Evolutionary conservation across 2,329 filamentous ascomycete genomes (phyloP).

Genomic region (Xylariaceae sp.): DNA sequence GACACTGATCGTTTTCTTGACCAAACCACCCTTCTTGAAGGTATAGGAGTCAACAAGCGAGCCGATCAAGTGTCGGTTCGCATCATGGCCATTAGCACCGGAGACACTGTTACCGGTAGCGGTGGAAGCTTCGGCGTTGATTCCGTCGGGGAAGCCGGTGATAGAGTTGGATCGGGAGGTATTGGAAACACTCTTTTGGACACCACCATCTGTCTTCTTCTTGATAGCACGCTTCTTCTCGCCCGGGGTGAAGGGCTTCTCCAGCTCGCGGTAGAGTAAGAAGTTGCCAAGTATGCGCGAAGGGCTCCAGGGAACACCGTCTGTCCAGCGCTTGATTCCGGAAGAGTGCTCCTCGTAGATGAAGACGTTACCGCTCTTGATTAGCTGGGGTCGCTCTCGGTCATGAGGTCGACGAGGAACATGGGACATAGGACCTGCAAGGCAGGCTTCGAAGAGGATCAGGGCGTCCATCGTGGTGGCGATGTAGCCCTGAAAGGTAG

Average conservation of each 20-base stretch:
- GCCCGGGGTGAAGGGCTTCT: conserved; percentile 72
- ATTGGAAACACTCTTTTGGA: conserved; percentile 32
- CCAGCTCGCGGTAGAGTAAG: conserved; percentile 78
- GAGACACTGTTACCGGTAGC: neutral
- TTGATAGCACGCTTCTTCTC: conserved; percentile 84
- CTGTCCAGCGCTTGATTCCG: conserved; percentile 91
- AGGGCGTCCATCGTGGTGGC: conserved; percentile 71
- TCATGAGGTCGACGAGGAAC: conserved; percentile 84
- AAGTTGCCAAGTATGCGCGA: conserved; percentile 83
- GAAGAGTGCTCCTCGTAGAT: conserved; percentile 90
- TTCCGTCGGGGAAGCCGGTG: conserved; percentile 2
- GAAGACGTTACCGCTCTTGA: conserved; percentile 81
- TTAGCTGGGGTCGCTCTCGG: conserved; percentile 70
- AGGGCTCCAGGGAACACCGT: conserved; percentile 86
- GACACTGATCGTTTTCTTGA: conserved; percentile 92
- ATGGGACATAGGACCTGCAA: conserved; percentile 66
- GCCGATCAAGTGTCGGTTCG: conserved; percentile 56
- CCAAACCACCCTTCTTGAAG: conserved; percentile 76
- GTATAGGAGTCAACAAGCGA: conserved; percentile 86
- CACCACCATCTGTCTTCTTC: conserved; percentile 43
- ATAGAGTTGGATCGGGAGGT: conserved; percentile 25
- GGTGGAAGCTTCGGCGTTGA: neutral
- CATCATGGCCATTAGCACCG: neutral
- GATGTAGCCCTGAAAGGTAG: conserved; percentile 66
- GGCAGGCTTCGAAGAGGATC: conserved; percentile 73